Evolutionary conservation across 1,284 basidiomycete genomes (phyloP).

Genomic region (Trametes pubescens): DNA sequence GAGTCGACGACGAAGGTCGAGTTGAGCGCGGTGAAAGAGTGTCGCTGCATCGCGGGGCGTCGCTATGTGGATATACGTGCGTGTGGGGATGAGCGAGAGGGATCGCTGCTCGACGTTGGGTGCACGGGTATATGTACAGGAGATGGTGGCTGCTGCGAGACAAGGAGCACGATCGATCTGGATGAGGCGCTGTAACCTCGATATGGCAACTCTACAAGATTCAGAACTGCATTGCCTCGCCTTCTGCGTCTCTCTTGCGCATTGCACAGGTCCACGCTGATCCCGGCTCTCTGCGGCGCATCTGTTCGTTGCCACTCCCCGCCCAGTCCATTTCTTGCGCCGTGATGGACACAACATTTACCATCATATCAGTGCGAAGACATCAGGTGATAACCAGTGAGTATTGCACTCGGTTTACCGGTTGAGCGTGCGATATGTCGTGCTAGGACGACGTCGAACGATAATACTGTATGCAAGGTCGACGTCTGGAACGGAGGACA

Average conservation of each 20-base stretch:
- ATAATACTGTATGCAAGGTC: too few species aligned
- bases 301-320: conserved; percentile 19
- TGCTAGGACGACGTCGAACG: too few species aligned
- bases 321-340: neutral
- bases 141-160: neutral
- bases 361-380: neutral
- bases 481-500: neutral
- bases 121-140: conserved; percentile 10
- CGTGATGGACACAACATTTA: neutral
- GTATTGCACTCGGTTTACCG: neutral
- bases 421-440: too few species aligned
- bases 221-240: conserved; percentile 12
- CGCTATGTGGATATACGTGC: too few species aligned
- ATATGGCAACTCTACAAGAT: conserved; percentile 20
- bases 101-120: neutral
- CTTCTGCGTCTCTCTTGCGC: neutral
- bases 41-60: conserved; percentile 56
- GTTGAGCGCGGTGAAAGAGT: conserved; percentile 82
- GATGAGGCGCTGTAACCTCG: conserved; percentile 26
- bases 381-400: neutral
- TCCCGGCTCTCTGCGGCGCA: neutral
- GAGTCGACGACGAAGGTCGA: conserved; percentile 89
- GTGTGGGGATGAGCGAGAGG: neutral
- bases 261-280: conserved; percentile 15
- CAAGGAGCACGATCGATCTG: conserved; percentile 19